A percentile compares a stretch with the other conserved stretches of the same genome.
phyloP scores from a whole-genome alignment of 2,329 filamentous ascomycete genomes.

The Alternaria solani region DNA sequence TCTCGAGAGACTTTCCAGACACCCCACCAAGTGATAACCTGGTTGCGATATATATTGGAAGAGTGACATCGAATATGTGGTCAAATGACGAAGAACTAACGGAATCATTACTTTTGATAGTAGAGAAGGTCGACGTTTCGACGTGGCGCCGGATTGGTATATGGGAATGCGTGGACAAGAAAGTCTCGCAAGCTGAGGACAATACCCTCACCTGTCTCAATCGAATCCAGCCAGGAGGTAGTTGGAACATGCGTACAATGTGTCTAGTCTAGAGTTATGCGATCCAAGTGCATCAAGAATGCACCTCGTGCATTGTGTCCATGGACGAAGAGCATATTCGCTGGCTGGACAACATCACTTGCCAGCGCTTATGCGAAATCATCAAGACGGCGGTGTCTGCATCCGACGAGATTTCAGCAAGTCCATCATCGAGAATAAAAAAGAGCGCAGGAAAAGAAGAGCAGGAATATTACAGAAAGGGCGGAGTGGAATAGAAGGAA shows the following conservation, averaged over 20 bases:
- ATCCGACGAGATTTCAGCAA: background rate
- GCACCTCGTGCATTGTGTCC: background rate
- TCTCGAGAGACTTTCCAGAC: fast-evolving
- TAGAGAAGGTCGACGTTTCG: background rate
- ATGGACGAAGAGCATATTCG: background rate
- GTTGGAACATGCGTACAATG: background rate
- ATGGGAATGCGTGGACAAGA: fast-evolving
- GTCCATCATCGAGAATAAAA: background rate
- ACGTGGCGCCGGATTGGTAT: background rate
- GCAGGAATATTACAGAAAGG: too few relatives aligned
- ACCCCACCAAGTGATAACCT: background rate
- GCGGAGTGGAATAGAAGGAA: background rate
- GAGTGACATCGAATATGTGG: background rate
- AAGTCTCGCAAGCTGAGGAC: background rate
- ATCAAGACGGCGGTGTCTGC: background rate
- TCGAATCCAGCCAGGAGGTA: background rate
- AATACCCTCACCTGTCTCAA: background rate
- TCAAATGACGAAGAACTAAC: fast-evolving
- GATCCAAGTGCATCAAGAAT: background rate
- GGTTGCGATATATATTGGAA: background rate
- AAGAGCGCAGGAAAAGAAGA: background rate
- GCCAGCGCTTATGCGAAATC: background rate
- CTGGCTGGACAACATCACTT: background rate
- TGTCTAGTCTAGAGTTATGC: background rate
- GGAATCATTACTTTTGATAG: background rate